A percentile compares a stretch with the other conserved stretches of the same genome.
These are phyloP conservation scores for Malassezia slooffiae DNA, from an alignment of 1,284 basidiomycete species.

Conservation along the genomic window DNA sequence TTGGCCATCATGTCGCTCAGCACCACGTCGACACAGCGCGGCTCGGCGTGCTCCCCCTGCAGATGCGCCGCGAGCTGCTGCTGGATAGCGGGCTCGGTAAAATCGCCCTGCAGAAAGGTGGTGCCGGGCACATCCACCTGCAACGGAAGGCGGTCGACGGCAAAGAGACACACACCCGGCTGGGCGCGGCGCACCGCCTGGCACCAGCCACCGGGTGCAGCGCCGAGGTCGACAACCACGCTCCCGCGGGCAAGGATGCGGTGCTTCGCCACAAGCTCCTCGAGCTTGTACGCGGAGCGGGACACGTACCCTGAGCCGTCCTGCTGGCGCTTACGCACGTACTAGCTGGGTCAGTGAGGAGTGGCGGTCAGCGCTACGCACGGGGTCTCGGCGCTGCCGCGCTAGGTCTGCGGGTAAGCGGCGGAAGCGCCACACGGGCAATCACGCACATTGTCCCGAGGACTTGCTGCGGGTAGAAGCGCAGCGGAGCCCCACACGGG, in stretches of 20 bases:
- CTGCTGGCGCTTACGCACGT: conserved; percentile 1
- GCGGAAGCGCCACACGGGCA: too few relatives aligned
- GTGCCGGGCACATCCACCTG: conserved; percentile 10
- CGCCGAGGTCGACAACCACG: conserved; percentile 33
- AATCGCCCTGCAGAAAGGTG: conserved; percentile 26
- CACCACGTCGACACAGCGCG: conserved; percentile 23
- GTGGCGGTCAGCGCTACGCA: conserved; percentile 1
- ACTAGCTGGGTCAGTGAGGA: background rate
- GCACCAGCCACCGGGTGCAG: conserved; percentile 39
- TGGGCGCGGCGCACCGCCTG: conserved; percentile 19
- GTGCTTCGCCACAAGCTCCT: conserved; percentile 28
- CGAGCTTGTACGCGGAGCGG: conserved; percentile 36
- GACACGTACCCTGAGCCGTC: conserved; percentile 19
- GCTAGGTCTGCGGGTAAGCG: conserved; percentile 1
- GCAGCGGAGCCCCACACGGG: too few relatives aligned
- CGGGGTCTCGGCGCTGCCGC: conserved; percentile 6
- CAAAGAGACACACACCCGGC: conserved; percentile 16
- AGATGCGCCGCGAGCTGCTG: conserved; percentile 12
- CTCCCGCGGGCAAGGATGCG: conserved; percentile 20
- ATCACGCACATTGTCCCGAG: conserved; percentile 6
- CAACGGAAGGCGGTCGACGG: conserved; percentile 25
- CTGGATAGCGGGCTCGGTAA: conserved; percentile 17
- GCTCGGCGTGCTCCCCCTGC: background rate
- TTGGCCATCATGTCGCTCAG: conserved; percentile 41
- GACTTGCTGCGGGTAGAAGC: too few relatives aligned